phyloP scores from a whole-genome alignment of 2,329 filamentous ascomycete species.

The Tolypocladium ophioglossoides region DNA sequence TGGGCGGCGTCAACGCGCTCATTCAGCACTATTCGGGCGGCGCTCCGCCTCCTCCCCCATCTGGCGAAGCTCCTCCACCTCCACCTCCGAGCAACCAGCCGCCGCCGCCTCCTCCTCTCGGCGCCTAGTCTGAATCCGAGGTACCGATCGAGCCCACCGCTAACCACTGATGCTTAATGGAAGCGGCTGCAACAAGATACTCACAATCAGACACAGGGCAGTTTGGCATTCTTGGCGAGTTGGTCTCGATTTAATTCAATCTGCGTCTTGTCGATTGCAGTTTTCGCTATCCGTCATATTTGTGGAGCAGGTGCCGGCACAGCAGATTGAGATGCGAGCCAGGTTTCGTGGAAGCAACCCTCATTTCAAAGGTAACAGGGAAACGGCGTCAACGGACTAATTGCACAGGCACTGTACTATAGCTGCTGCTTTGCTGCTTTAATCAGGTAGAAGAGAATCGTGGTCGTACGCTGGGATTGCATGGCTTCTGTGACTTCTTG shows the following conservation, averaged over 20 bases:
- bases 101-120: slow-evolving; percentile 52
- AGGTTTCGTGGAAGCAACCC: neutral
- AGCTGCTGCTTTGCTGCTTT: too few relatives aligned
- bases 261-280: neutral
- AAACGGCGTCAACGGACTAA: neutral
- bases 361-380: neutral
- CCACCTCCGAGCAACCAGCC: slow-evolving; percentile 54
- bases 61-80: slow-evolving; percentile 43
- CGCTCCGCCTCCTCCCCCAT: slow-evolving; percentile 47
- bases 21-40: slow-evolving; percentile 55
- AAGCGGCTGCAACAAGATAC: neutral
- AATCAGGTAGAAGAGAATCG: neutral
- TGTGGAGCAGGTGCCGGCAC: neutral
- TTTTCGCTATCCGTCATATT: neutral
- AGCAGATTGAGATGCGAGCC: neutral
- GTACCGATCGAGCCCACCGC: neutral
- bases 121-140: slow-evolving; percentile 24
- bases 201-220: neutral
- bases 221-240: neutral
- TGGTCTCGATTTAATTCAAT: neutral
- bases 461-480: neutral
- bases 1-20: slow-evolving; percentile 51
- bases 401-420: slow-evolving; percentile 1
- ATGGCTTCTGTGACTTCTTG: too few relatives aligned
- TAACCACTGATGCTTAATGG: neutral